These are phyloP conservation scores for Gnomoniopsis sp. DNA, from an alignment of 2,329 filamentous ascomycete species.

Conservation along the genomic window DNA sequence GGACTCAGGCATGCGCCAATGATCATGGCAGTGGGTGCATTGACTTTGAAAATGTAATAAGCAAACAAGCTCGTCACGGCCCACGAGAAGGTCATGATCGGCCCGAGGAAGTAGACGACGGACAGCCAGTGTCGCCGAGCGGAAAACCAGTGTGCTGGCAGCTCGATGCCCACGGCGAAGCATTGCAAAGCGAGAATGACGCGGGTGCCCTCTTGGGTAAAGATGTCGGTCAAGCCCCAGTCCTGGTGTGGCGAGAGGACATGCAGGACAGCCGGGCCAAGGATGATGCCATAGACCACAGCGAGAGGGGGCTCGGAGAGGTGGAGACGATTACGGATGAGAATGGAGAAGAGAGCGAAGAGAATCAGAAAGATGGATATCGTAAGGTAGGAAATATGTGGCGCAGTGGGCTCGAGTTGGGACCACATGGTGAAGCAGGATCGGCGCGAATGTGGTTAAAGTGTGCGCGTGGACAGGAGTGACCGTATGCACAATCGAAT, in stretches of 20 bases:
- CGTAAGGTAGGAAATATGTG: conserved; percentile 10
- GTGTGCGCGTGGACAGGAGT: background rate
- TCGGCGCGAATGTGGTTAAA: background rate
- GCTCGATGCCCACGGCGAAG: conserved; percentile 69
- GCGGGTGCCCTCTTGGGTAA: conserved; percentile 56
- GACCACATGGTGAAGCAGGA: conserved; percentile 9
- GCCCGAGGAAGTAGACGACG: conserved; percentile 59
- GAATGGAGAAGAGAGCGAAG: conserved; percentile 11
- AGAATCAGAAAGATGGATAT: conserved; percentile 10
- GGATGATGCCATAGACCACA: conserved; percentile 13
- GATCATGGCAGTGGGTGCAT: conserved; percentile 58
- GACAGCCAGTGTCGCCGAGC: conserved; percentile 6
- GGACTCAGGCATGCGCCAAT: conserved; percentile 67
- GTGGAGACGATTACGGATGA: conserved; percentile 14
- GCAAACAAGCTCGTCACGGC: conserved; percentile 58
- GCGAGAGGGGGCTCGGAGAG: conserved; percentile 12
- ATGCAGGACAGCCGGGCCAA: conserved; percentile 7
- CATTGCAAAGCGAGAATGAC: conserved; percentile 71
- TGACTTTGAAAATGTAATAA: conserved; percentile 59
- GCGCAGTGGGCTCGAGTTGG: conserved; percentile 12
- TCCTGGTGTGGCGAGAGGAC: conserved; percentile 5
- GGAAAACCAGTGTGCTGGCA: conserved; percentile 45
- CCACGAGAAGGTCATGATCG: conserved; percentile 69
- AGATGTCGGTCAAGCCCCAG: conserved; percentile 6
- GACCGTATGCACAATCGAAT: background rate